These are phyloP conservation scores for Candida dajiaensis DNA, from an alignment of 805 yeast genomes.

Conservation along the genomic window DNA sequence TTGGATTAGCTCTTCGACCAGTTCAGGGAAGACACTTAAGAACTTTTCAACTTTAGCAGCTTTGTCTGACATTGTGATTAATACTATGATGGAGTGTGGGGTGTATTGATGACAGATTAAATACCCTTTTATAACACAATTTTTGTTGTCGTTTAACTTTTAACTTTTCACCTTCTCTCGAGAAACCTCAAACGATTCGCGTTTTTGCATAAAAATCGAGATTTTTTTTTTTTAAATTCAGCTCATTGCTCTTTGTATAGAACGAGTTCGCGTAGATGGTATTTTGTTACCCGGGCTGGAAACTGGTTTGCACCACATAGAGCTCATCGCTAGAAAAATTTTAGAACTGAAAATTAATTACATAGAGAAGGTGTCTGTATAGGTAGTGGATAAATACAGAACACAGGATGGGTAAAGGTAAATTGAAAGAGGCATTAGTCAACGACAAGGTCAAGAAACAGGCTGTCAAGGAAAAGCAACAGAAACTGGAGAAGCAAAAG, in stretches of 20 bases:
- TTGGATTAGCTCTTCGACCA: constrained; percentile 69
- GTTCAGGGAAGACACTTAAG: constrained; percentile 61
- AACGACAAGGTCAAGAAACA: constrained; percentile 15
- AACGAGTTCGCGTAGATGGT: not conserved
- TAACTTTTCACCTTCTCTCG: too few species aligned
- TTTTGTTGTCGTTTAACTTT: not conserved
- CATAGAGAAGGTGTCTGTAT: too few species aligned
- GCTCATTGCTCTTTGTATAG: too few species aligned
- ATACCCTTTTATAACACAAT: too few species aligned
- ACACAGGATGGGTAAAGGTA: constrained; percentile 22
- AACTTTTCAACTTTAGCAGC: constrained; percentile 45
- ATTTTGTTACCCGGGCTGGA: not conserved
- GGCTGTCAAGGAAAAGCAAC: constrained; percentile 14
- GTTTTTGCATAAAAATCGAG: too few species aligned
- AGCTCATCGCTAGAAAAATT: constrained; percentile 8
- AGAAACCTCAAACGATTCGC: too few species aligned
- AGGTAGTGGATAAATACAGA: too few species aligned
- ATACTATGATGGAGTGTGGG: too few species aligned
- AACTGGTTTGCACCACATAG: not conserved
- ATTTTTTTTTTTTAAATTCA: too few species aligned
- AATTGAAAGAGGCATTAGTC: constrained; percentile 19
- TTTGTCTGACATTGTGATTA: constrained; percentile 16
- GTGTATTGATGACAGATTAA: too few species aligned
- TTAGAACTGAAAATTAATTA: not conserved
- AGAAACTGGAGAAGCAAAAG: constrained; percentile 14